Evolutionary conservation across 2,329 filamentous ascomycete species (phyloP).

Genomic region (Dryadomyces sulphureus): DNA sequence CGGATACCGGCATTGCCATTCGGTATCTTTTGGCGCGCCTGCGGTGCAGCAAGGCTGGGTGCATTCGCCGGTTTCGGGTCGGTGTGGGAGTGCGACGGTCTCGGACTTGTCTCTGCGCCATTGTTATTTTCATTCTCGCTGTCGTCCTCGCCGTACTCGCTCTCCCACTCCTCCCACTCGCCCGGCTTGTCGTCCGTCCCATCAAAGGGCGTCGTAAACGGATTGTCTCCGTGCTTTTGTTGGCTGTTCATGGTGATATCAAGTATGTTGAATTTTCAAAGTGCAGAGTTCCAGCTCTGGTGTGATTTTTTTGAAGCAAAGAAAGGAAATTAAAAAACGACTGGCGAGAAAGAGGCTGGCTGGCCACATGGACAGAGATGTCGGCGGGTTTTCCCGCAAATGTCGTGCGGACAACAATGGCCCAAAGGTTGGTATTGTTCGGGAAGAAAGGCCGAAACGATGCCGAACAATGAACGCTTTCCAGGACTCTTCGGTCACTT

Average conservation of each 20-base stretch:
- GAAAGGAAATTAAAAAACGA: not conserved
- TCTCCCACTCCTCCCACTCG: constrained; percentile 41
- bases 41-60: too few species aligned
- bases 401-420: not conserved
- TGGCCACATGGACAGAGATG: not conserved
- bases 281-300: not conserved
- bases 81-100: too few species aligned
- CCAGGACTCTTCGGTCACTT: not conserved
- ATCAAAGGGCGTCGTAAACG: constrained; percentile 9
- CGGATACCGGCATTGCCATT: constrained; percentile 49
- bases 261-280: not conserved
- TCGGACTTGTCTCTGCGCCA: too few species aligned
- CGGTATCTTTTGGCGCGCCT: constrained; percentile 43
- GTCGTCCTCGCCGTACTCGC: constrained; percentile 37
- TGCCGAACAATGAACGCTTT: constrained; percentile 1
- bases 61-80: too few species aligned
- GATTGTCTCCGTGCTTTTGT: constrained; percentile 9
- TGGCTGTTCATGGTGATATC: constrained; percentile 13
- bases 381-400: not conserved
- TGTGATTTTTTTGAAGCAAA: not conserved
- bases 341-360: not conserved
- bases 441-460: constrained; percentile 1
- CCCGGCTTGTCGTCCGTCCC: not conserved
- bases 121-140: not conserved
- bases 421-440: constrained; percentile 2